phyloP scores from a whole-genome alignment of 371 early-diverging fungal genomes.

The Mortierella polycephala region DNA sequence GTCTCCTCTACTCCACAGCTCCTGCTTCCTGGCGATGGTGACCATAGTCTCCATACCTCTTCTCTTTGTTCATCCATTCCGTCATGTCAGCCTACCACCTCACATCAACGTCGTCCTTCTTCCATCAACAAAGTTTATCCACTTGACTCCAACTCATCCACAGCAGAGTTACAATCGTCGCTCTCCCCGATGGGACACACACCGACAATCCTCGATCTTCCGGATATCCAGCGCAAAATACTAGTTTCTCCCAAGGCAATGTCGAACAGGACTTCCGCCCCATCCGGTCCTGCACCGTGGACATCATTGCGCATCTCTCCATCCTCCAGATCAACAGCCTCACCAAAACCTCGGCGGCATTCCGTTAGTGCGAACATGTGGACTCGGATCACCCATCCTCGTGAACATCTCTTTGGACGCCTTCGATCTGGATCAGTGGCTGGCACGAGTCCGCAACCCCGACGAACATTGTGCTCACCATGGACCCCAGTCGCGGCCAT shows the following conservation, averaged over 20 bases:
- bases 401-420: conserved; percentile 5
- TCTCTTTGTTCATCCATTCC: neutral
- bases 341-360: conserved; percentile 2
- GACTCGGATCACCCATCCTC: neutral
- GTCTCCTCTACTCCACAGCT: no score
- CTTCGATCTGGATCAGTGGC: conserved; percentile 5
- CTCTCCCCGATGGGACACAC: neutral
- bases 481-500: conserved; percentile 13
- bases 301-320: no score
- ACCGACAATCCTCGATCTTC: neutral
- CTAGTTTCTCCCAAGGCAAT: neutral
- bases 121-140: neutral
- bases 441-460: neutral
- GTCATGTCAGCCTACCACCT: neutral
- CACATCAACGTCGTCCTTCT: neutral
- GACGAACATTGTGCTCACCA: neutral
- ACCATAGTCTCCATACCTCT: neutral
- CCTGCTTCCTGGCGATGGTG: no score
- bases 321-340: neutral
- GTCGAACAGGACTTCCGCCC: neutral
- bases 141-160: conserved; percentile 14
- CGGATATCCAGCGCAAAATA: neutral
- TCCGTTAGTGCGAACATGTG: conserved; percentile 9
- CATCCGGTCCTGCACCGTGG: neutral
- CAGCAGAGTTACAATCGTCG: conserved; percentile 26